phyloP scores from a whole-genome alignment of 106 monocot species.

The Xerophyta viscosa region DNA sequence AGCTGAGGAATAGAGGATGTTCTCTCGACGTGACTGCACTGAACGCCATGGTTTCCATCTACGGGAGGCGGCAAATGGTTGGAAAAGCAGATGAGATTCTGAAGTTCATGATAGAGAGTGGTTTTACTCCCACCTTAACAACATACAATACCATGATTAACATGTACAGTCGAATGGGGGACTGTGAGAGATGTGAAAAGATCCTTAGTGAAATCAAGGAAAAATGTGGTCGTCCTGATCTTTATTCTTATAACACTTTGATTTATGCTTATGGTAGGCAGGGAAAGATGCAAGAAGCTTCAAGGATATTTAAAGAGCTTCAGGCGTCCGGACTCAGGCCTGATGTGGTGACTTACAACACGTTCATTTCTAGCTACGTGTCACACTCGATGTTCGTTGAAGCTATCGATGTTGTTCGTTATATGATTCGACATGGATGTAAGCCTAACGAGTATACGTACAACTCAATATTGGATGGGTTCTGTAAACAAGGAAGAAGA shows the following conservation, averaged over 20 bases:
- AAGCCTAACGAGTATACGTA: constrained; percentile 85
- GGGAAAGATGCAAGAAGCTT: constrained; percentile 73
- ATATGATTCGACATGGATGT: constrained; percentile 72
- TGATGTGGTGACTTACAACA: constrained; percentile 89
- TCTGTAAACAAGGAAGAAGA: constrained; percentile 45
- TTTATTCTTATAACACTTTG: constrained; percentile 83
- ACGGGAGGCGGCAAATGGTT: constrained; percentile 73
- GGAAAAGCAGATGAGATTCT: constrained; percentile 71
- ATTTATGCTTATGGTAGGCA: constrained; percentile 85
- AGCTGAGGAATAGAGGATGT: constrained; percentile 60
- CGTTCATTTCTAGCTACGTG: constrained; percentile 71
- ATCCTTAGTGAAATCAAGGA: constrained; percentile 63
- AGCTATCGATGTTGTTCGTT: constrained; percentile 67
- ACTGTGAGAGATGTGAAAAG: constrained; percentile 59
- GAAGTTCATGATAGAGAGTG: constrained; percentile 57
- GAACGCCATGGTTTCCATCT: constrained; percentile 95
- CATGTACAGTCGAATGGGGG: constrained; percentile 64
- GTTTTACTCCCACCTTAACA: constrained; percentile 58
- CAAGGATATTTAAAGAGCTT: constrained; percentile 80
- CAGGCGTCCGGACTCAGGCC: constrained; percentile 67
- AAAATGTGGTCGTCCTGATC: constrained; percentile 59
- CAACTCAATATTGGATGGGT: constrained; percentile 71
- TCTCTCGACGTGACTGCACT: constrained; percentile 78
- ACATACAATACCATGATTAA: constrained; percentile 89
- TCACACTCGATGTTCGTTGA: constrained; percentile 82